These are phyloP conservation scores for Cordyceps militaris DNA, from an alignment of 2,329 filamentous ascomycete genomes.

Conservation along the genomic window DNA sequence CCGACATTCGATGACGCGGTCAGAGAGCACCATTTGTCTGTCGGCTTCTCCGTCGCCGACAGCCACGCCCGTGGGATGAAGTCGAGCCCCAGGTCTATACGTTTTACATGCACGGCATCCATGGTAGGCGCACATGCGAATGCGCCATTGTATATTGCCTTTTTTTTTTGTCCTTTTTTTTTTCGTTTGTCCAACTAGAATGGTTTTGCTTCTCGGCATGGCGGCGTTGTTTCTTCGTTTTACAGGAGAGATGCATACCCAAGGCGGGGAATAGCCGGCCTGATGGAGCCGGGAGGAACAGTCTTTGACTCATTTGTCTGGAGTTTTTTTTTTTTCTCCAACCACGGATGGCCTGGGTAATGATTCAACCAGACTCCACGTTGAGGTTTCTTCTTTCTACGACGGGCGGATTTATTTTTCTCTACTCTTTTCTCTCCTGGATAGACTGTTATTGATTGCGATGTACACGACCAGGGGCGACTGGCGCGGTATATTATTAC, in stretches of 20 bases:
- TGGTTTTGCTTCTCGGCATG: background rate
- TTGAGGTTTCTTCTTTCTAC: background rate
- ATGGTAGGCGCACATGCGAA: background rate
- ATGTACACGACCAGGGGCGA: background rate
- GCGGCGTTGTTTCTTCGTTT: background rate
- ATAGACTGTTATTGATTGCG: background rate
- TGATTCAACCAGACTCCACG: background rate
- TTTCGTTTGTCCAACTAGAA: background rate
- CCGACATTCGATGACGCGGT: background rate
- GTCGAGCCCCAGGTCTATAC: background rate
- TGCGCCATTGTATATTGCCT: background rate
- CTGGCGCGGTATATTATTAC: background rate
- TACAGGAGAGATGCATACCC: background rate
- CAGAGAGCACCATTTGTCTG: constrained; percentile 10
- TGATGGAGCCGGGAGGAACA: background rate
- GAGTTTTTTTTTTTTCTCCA: background rate
- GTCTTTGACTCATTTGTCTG: background rate
- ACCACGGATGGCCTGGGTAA: background rate
- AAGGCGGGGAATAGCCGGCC: background rate
- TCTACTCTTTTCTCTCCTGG: background rate
- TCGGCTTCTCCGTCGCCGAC: constrained; percentile 7
- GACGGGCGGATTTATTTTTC: background rate
- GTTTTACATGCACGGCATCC: background rate
- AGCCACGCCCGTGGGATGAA: background rate
- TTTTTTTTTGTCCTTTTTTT: background rate